phyloP scores from a whole-genome alignment of 805 yeast species.

The Wickerhamomyces canadensis region DNA sequence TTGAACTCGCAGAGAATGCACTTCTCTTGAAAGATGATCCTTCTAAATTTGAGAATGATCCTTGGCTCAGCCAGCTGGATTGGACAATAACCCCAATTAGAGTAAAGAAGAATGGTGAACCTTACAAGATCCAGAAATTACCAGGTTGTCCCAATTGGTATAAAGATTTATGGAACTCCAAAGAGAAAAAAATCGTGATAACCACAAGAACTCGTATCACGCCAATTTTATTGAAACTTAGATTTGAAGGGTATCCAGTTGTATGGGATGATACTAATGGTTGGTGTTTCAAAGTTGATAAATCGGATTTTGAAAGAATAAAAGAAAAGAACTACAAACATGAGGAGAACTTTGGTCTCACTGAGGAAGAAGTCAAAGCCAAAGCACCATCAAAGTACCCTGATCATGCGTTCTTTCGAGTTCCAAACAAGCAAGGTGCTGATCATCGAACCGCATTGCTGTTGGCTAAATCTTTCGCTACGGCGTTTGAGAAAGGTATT shows the following conservation, averaged over 20 bases:
- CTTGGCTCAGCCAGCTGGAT: conserved; percentile 87
- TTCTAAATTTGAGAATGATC: conserved; percentile 51
- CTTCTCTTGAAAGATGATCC: conserved; percentile 39
- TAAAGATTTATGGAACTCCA: conserved; percentile 43
- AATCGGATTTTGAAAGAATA: conserved; percentile 25
- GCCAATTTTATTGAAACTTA: conserved; percentile 67
- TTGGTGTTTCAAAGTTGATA: conserved; percentile 76
- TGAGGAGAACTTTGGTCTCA: conserved; percentile 9
- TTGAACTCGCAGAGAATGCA: conserved; percentile 54
- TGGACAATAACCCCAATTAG: conserved; percentile 68
- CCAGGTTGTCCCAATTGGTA: conserved; percentile 97
- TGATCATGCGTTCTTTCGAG: conserved; percentile 43
- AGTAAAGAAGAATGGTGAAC: conserved; percentile 62
- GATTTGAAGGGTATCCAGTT: conserved; percentile 83
- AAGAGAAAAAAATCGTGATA: conserved; percentile 43
- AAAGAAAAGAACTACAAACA: conserved; percentile 29
- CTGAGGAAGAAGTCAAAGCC: not conserved
- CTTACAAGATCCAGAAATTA: conserved; percentile 65
- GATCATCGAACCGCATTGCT: conserved; percentile 65
- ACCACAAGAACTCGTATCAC: conserved; percentile 71
- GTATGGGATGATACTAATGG: conserved; percentile 77
- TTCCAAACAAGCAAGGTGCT: conserved; percentile 89
- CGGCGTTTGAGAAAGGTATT: conserved; percentile 67
- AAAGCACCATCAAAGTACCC: conserved; percentile 5
- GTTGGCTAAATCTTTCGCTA: conserved; percentile 69